phyloP scores from a whole-genome alignment of 2,329 filamentous ascomycete species.

The Plectosphaerella sp. region DNA sequence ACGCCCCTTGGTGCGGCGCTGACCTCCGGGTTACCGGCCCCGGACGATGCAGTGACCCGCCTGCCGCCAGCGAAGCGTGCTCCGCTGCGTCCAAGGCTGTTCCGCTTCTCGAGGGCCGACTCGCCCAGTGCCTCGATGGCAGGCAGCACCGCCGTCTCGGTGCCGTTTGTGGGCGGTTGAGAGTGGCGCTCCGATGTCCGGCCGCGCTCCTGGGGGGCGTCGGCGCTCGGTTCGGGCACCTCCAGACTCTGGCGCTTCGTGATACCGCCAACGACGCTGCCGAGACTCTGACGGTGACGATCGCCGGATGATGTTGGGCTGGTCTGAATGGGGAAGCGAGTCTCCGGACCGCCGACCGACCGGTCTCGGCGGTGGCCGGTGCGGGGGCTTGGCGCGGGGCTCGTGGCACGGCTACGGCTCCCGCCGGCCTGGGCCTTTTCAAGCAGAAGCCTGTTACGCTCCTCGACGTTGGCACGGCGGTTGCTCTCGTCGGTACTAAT shows the following conservation, averaged over 20 bases:
- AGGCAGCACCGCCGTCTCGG: conserved; percentile 13
- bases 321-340: conserved; percentile 78
- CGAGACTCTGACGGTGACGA: conserved; percentile 45
- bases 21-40: conserved; percentile 14
- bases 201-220: conserved; percentile 24
- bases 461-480: conserved; percentile 89
- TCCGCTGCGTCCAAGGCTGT: conserved; percentile 55
- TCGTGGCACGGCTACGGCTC: conserved; percentile 67
- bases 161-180: conserved; percentile 34
- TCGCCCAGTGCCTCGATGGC: conserved; percentile 14
- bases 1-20: conserved; percentile 33
- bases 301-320: conserved; percentile 53
- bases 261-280: conserved; percentile 33
- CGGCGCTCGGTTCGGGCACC: conserved; percentile 58
- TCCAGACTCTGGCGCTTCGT: conserved; percentile 70
- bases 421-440: conserved; percentile 48
- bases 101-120: conserved; percentile 52
- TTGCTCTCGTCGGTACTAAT: conserved; percentile 96
- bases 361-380: conserved; percentile 71
- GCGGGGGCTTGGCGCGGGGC: conserved; percentile 58
- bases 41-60: conserved; percentile 33
- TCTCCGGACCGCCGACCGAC: conserved; percentile 68
- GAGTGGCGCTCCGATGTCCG: background rate
- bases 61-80: conserved; percentile 49
- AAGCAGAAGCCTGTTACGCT: conserved; percentile 78